Percentiles rank a stretch among this genome's conserved stretches.
These are phyloP conservation scores for Boletus rubroflammeus DNA, from an alignment of 768 basidiomycete genomes.

Conservation along the genomic window DNA sequence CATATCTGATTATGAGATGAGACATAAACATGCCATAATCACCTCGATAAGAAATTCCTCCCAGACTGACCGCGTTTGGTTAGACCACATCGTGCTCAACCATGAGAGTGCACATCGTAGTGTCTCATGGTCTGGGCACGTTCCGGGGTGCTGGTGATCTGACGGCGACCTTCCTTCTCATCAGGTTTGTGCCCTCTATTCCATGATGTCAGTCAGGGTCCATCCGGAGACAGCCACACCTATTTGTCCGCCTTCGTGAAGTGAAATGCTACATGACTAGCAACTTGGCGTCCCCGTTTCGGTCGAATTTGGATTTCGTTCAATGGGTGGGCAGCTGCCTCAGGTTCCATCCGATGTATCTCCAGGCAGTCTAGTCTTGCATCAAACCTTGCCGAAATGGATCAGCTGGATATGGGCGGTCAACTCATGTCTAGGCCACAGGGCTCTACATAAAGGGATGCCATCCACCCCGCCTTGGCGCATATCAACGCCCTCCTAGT, in stretches of 20 bases:
- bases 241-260: not conserved
- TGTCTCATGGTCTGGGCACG: not conserved
- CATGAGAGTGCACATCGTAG: not conserved
- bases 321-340: too few species aligned
- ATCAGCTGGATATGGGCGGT: not conserved
- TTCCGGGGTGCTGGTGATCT: not conserved
- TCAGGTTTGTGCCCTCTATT: not conserved
- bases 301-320: not conserved
- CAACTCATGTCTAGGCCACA: not conserved
- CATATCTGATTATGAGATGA: not conserved
- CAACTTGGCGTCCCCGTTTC: not conserved
- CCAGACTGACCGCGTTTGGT: not conserved
- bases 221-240: not conserved
- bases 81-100: not conserved
- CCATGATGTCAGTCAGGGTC: not conserved
- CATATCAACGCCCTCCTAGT: not conserved
- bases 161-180: too few species aligned
- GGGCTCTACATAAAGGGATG: not conserved
- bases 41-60: not conserved
- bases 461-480: too few species aligned
- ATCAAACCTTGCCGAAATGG: not conserved
- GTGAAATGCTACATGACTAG: not conserved
- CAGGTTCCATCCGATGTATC: not conserved
- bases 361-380: not conserved
- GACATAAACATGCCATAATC: not conserved